A percentile compares a stretch with the other conserved stretches of the same genome.
Conservation (phyloP, 495 filamentous ascomycete species). For the Xylaria acuta region DNA sequence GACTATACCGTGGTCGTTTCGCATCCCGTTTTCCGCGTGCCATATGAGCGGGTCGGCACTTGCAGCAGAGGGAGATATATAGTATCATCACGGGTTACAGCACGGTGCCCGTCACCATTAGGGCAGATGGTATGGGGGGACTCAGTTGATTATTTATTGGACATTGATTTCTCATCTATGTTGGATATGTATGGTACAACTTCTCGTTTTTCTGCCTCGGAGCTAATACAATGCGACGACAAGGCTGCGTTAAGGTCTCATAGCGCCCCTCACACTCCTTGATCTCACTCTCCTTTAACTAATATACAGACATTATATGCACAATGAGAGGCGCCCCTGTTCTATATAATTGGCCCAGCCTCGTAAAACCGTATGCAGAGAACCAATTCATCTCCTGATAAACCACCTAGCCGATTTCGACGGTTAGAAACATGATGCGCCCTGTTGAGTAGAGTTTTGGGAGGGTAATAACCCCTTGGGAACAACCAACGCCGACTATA, state of each 20-base stretch:
- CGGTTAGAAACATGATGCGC: slow-evolving; percentile 15
- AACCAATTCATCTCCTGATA: slow-evolving; percentile 15
- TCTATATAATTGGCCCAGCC: slow-evolving; percentile 19
- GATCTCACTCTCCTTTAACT: slow-evolving; percentile 22
- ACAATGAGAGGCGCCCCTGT: slow-evolving; percentile 20
- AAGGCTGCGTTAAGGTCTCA: slow-evolving; percentile 20
- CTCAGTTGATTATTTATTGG: neutral
- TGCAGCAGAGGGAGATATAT: neutral
- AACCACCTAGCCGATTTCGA: slow-evolving; percentile 14
- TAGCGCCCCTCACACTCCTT: slow-evolving; percentile 29
- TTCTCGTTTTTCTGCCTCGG: neutral
- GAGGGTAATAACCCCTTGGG: neutral
- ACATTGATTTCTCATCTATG: slow-evolving; percentile 5
- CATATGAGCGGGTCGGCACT: neutral
- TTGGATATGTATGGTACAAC: neutral
- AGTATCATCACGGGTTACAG: neutral
- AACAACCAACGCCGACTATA: slow-evolving; percentile 4
- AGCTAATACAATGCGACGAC: slow-evolving; percentile 18
- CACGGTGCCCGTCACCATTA: neutral
- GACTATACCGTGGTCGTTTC: slow-evolving; percentile 21
- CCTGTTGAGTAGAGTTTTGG: slow-evolving; percentile 25
- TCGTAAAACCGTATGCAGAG: slow-evolving; percentile 26
- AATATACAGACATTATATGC: slow-evolving; percentile 42
- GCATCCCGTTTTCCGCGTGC: neutral
- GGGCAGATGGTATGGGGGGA: neutral